phyloP scores from a whole-genome alignment of 2,329 filamentous ascomycete genomes.

The Decorospora gaudefroyi region DNA sequence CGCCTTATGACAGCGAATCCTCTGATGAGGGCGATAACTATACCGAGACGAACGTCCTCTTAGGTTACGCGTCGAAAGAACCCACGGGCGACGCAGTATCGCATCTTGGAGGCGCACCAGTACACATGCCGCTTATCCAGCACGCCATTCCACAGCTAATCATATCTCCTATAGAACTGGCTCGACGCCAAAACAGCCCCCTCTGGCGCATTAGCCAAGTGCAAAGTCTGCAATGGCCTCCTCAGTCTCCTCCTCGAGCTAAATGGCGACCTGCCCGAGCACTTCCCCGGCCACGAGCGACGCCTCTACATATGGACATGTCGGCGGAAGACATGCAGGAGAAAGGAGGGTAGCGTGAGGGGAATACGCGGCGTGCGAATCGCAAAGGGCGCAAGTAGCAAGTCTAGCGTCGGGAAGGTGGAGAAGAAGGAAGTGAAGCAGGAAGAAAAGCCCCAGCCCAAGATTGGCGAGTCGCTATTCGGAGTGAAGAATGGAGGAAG shows the following conservation, averaged over 20 bases:
- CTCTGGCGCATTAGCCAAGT: conserved; percentile 77
- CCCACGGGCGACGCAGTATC: conserved; percentile 80
- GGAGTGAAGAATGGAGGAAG: conserved; percentile 59
- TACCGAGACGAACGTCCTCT: conserved; percentile 81
- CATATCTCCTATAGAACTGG: conserved; percentile 66
- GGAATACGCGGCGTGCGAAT: conserved; percentile 71
- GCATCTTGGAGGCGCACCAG: conserved; percentile 83
- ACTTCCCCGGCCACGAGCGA: conserved; percentile 84
- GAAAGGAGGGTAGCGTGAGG: conserved; percentile 81
- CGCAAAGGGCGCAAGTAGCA: conserved; percentile 44
- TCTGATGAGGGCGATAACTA: conserved; percentile 70
- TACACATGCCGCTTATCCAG: conserved; percentile 56
- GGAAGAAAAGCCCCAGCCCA: conserved; percentile 48
- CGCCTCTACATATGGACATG: conserved; percentile 87
- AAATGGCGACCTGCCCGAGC: conserved; percentile 84
- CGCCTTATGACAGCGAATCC: conserved; percentile 84
- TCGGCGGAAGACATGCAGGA: conserved; percentile 73
- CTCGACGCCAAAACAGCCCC: conserved; percentile 72
- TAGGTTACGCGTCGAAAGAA: conserved; percentile 86
- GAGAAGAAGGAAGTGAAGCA: conserved; percentile 28
- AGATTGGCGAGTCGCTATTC: conserved; percentile 71
- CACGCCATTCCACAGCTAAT: conserved; percentile 16
- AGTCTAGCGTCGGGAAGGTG: conserved; percentile 16
- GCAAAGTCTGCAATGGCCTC: conserved; percentile 81
- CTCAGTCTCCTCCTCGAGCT: conserved; percentile 88